These are phyloP conservation scores for Physcia stellaris DNA, from an alignment of 495 filamentous ascomycete genomes.

Conservation along the genomic window DNA sequence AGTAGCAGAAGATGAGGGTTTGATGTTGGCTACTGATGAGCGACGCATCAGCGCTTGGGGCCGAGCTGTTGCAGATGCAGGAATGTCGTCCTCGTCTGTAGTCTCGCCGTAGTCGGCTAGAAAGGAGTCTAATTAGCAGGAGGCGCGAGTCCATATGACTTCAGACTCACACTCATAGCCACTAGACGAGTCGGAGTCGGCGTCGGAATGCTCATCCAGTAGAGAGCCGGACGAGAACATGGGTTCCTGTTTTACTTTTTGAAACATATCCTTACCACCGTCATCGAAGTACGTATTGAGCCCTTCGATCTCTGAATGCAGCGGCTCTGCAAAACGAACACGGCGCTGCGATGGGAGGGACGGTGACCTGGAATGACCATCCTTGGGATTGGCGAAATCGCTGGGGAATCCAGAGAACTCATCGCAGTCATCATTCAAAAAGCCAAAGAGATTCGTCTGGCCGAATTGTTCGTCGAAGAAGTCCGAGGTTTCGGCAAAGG, in stretches of 20 bases:
- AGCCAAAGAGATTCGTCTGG: slow-evolving; percentile 12
- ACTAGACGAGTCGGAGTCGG: slow-evolving; percentile 47
- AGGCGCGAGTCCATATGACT: slow-evolving; percentile 16
- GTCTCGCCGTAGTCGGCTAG: slow-evolving; percentile 71
- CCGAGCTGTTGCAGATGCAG: slow-evolving; percentile 37
- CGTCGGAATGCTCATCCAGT: slow-evolving; percentile 30
- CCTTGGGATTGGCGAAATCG: no score
- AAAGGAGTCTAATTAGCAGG: slow-evolving; percentile 37
- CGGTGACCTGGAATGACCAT: no score
- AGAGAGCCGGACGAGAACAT: no score
- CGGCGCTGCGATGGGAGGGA: slow-evolving; percentile 5
- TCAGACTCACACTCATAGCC: slow-evolving; percentile 64
- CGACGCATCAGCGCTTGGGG: slow-evolving; percentile 43
- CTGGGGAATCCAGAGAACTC: not conserved
- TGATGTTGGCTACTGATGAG: slow-evolving; percentile 34
- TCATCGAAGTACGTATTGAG: no score
- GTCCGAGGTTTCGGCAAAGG: slow-evolving; percentile 30
- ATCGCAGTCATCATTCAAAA: slow-evolving; percentile 34
- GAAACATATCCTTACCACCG: no score
- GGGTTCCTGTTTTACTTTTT: not conserved
- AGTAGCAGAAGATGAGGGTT: slow-evolving; percentile 14
- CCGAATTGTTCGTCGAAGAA: slow-evolving; percentile 37
- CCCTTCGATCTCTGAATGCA: no score
- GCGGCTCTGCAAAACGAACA: slow-evolving; percentile 14
- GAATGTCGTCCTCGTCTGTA: slow-evolving; percentile 66